These are phyloP conservation scores for Zoysia matrella DNA, from an alignment of 202 grass and related monocot species.

Conservation along the genomic window DNA sequence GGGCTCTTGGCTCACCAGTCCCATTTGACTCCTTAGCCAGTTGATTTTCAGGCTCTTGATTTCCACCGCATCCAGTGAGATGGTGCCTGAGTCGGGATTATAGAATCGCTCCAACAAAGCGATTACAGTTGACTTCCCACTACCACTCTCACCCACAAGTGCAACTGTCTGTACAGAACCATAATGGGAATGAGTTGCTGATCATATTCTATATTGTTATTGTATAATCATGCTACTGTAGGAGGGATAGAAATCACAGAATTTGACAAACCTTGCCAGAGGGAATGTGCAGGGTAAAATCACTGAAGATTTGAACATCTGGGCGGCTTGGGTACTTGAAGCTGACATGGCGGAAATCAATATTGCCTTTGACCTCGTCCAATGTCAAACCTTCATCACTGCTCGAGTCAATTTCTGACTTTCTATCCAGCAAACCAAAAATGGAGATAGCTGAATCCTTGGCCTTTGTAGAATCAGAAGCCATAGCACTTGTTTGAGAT, in stretches of 20 bases:
- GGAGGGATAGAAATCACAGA: background rate
- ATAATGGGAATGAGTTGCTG: background rate
- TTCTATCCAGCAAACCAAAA: constrained; percentile 67
- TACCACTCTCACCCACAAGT: constrained; percentile 89
- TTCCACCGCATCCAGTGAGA: constrained; percentile 14
- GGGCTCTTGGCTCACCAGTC: too few relatives aligned
- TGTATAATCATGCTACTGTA: background rate
- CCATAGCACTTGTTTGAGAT: constrained; percentile 78
- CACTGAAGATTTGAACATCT: constrained; percentile 69
- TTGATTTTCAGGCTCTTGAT: too few relatives aligned
- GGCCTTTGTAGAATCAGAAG: constrained; percentile 47
- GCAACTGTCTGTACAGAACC: constrained; percentile 61
- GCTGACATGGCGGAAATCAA: constrained; percentile 70
- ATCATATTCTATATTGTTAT: background rate
- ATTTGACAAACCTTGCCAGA: constrained; percentile 65
- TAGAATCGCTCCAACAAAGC: constrained; percentile 83
- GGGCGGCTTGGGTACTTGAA: constrained; percentile 82
- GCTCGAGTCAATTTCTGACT: constrained; percentile 68
- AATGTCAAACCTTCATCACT: constrained; percentile 51
- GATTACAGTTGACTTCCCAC: constrained; percentile 80
- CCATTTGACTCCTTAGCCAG: too few relatives aligned
- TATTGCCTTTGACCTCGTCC: constrained; percentile 60
- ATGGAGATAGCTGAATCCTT: constrained; percentile 65
- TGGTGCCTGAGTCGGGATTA: constrained; percentile 64
- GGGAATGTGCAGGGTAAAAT: constrained; percentile 63